Percentiles rank a stretch among this genome's conserved stretches.
phyloP scores from a whole-genome alignment of 768 basidiomycete genomes.

The Tremella yokohamensis region DNA sequence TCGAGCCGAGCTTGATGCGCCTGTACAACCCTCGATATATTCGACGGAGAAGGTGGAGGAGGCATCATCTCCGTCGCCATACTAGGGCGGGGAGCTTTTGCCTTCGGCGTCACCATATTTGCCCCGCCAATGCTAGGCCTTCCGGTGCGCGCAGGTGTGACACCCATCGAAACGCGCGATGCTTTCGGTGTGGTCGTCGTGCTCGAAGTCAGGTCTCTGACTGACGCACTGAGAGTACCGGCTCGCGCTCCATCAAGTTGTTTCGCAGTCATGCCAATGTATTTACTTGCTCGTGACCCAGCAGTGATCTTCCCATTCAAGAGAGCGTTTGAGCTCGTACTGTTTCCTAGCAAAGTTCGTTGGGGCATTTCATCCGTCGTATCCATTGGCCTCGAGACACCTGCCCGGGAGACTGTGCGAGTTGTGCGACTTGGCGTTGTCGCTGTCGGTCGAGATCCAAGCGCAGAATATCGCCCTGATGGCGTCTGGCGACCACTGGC shows the following conservation, averaged over 20 bases:
- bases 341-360: conserved; percentile 30
- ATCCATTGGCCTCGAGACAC: neutral
- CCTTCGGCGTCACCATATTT: conserved; percentile 18
- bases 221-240: conserved; percentile 29
- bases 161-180: conserved; percentile 35
- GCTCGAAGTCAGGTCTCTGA: conserved; percentile 21
- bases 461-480: neutral
- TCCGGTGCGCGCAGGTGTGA: conserved; percentile 20
- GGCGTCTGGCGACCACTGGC: conserved; percentile 32
- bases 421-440: conserved; percentile 47
- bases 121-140: conserved; percentile 29
- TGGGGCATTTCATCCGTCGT: conserved; percentile 21
- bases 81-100: conserved; percentile 22
- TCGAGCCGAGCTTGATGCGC: conserved; percentile 55
- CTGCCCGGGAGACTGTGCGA: conserved; percentile 18
- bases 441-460: conserved; percentile 45
- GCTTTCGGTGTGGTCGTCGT: conserved; percentile 38
- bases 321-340: conserved; percentile 32
- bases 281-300: conserved; percentile 79
- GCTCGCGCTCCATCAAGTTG: conserved; percentile 59
- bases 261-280: conserved; percentile 76
- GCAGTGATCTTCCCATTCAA: conserved; percentile 60
- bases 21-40: conserved; percentile 50
- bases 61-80: conserved; percentile 43
- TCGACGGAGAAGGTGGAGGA: conserved; percentile 44